phyloP scores from a whole-genome alignment of 805 yeast species.

The Cyberlindnera bimundalis region DNA sequence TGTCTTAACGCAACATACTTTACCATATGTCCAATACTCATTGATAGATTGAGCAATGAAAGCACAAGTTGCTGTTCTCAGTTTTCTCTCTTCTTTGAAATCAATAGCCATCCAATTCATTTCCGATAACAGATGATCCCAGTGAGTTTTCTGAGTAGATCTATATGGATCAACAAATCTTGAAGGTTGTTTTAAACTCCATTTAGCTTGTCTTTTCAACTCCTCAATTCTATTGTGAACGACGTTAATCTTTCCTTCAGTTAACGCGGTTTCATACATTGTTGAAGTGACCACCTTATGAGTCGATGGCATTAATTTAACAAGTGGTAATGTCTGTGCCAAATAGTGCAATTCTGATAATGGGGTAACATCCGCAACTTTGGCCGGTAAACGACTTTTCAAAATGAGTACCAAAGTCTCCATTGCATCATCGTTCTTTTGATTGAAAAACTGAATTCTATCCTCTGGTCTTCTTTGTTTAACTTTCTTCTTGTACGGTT shows the following conservation, averaged over 20 bases:
- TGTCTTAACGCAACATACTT: conserved; percentile 57
- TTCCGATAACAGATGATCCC: conserved; percentile 75
- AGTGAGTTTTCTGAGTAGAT: conserved; percentile 46
- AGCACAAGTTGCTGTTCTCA: conserved; percentile 66
- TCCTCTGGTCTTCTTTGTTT: conserved; percentile 17
- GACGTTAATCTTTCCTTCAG: conserved; percentile 90
- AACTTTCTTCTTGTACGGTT: background rate
- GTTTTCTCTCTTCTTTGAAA: conserved; percentile 64
- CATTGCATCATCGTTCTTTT: conserved; percentile 39
- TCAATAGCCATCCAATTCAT: conserved; percentile 83
- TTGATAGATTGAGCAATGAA: conserved; percentile 66
- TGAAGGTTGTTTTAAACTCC: conserved; percentile 88
- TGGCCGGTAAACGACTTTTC: conserved; percentile 51
- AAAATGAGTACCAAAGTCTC: conserved; percentile 43
- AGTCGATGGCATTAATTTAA: conserved; percentile 75
- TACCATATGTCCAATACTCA: conserved; percentile 80
- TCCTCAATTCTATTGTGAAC: conserved; percentile 90
- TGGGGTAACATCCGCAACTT: conserved; percentile 56
- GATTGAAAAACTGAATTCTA: conserved; percentile 27
- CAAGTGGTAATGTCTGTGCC: conserved; percentile 83
- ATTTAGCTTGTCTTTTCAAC: conserved; percentile 76
- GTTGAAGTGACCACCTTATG: conserved; percentile 86
- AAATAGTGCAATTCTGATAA: conserved; percentile 83
- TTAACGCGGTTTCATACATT: conserved; percentile 75
- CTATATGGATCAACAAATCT: conserved; percentile 60